Evolutionary conservation across 768 basidiomycete species (phyloP).

Genomic region (Russula vinacea): DNA sequence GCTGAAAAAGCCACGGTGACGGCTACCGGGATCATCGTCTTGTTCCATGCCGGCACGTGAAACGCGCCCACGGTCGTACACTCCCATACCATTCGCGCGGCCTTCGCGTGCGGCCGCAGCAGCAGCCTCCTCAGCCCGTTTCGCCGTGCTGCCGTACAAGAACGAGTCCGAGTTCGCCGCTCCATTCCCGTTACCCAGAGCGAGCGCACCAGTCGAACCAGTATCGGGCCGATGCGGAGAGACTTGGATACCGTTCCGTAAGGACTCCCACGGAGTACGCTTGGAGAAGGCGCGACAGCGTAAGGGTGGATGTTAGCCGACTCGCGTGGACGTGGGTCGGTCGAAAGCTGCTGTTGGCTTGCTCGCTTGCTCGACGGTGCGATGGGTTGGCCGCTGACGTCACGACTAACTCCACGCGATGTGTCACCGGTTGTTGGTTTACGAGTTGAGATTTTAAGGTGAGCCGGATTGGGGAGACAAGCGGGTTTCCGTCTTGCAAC

Average conservation of each 20-base stretch:
- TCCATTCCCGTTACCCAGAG: conserved; percentile 37
- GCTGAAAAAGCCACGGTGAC: conserved; percentile 60
- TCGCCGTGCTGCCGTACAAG: conserved; percentile 57
- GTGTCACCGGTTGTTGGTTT: conserved; percentile 46
- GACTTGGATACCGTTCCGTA: conserved; percentile 48
- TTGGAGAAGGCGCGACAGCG: conserved; percentile 58
- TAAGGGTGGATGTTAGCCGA: conserved; percentile 58
- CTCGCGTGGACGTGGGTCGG: conserved; percentile 39
- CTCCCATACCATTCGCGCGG: conserved; percentile 51
- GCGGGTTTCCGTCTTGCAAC: conserved; percentile 53
- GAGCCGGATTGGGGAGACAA: conserved; percentile 65
- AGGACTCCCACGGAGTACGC: conserved; percentile 50
- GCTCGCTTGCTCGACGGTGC: conserved; percentile 62
- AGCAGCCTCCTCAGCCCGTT: conserved; percentile 48
- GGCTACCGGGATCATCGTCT: conserved; percentile 54
- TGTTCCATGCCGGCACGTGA: conserved; percentile 56
- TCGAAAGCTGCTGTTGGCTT: conserved; percentile 53
- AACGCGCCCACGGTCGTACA: conserved; percentile 67
- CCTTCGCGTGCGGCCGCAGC: conserved; percentile 39
- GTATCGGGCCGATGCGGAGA: conserved; percentile 36
- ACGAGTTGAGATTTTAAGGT: conserved; percentile 57
- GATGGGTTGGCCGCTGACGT: conserved; percentile 62
- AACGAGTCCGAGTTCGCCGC: conserved; percentile 55
- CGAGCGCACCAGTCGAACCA: conserved; percentile 36
- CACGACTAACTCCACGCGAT: conserved; percentile 49